Evolutionary conservation across 177 flowering plant species (phyloP).

Genomic region (Vitis hybrid): DNA sequence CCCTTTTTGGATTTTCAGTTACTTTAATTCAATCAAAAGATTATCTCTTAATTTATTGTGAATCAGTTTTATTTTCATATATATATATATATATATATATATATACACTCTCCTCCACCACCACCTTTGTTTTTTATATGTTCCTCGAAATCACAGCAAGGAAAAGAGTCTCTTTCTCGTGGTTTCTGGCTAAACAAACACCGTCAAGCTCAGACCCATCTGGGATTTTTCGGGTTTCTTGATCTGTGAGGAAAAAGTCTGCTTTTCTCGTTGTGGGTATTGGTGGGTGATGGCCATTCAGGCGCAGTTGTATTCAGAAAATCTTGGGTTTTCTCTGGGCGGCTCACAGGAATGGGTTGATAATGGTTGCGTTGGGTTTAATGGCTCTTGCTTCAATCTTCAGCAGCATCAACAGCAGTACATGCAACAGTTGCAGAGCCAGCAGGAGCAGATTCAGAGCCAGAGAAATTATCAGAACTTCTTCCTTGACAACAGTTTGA

Average conservation of each 20-base stretch:
- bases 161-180: not conserved
- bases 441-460: constrained; percentile 4
- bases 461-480: constrained; percentile 5
- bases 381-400: constrained; percentile 14
- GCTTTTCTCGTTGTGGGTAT: constrained; percentile 1
- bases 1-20: constrained; percentile 8
- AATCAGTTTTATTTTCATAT: no score
- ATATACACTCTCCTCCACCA: not conserved
- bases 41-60: not conserved
- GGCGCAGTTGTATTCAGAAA: constrained; percentile 38
- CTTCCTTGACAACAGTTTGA: constrained; percentile 3
- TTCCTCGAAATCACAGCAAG: not conserved
- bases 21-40: constrained; percentile 11
- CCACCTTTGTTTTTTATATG: constrained; percentile 9
- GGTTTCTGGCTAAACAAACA: not conserved
- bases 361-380: constrained; percentile 18
- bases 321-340: constrained; percentile 27
- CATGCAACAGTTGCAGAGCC: constrained; percentile 9
- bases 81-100: constrained; percentile 5
- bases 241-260: not conserved
- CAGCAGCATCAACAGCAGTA: constrained; percentile 18
- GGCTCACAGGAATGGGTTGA: constrained; percentile 27
- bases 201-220: not conserved
- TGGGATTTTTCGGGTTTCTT: not conserved
- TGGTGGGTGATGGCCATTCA: constrained; percentile 47